Conservation (phyloP, 345 rosid genomes). For the Lenwebbia sp. region DNA sequence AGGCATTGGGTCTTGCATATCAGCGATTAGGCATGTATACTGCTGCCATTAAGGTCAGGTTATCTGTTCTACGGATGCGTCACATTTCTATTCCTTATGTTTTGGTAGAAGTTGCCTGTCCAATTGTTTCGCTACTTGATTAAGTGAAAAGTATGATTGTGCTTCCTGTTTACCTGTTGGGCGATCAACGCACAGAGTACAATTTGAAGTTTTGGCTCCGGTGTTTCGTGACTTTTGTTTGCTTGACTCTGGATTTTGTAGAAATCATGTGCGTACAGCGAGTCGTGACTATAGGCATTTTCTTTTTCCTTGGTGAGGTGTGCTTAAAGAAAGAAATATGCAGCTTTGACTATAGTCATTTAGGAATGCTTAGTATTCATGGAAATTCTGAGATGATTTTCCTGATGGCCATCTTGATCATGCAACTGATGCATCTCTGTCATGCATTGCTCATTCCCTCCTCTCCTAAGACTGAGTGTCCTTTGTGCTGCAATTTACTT, state of each 20-base stretch:
- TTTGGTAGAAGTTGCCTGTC: not conserved
- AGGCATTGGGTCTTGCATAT: slow-evolving; percentile 95
- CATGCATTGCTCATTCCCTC: not conserved
- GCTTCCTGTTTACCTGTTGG: not conserved
- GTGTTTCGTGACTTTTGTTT: no score
- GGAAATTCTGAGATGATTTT: not conserved
- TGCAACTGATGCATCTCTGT: not conserved
- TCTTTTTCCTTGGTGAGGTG: not conserved
- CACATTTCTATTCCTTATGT: not conserved
- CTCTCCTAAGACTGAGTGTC: not conserved
- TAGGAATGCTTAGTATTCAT: not conserved
- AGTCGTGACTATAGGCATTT: not conserved
- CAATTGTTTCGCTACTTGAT: not conserved
- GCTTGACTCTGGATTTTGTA: not conserved
- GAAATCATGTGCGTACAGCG: not conserved
- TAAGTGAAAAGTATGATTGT: not conserved
- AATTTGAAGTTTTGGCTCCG: not conserved
- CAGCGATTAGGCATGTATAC: slow-evolving; percentile 91
- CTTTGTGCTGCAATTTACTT: not conserved
- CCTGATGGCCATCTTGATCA: not conserved
- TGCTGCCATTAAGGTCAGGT: slow-evolving; percentile 79
- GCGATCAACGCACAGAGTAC: not conserved
- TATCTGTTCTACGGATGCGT: not conserved
- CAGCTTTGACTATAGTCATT: not conserved
- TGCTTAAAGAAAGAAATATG: not conserved